phyloP scores from a whole-genome alignment of 2,329 filamentous ascomycete species.

The Monosporascus ibericus region DNA sequence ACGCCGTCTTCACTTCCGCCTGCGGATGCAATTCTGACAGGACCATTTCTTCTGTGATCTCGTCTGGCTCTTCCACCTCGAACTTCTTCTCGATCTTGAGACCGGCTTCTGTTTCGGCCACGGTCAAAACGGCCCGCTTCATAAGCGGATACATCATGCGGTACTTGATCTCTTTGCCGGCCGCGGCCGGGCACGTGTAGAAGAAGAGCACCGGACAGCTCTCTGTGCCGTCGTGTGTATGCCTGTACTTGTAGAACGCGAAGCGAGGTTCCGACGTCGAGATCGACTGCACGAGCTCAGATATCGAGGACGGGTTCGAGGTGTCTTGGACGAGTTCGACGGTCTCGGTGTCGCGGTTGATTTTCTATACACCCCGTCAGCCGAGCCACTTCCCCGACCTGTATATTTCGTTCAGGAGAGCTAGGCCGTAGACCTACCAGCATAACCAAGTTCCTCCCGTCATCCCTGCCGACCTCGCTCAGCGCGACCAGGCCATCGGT shows the following conservation, averaged over 20 bases:
- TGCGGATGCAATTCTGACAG: slow-evolving; percentile 63
- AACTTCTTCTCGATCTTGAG: slow-evolving; percentile 65
- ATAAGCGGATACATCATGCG: slow-evolving; percentile 78
- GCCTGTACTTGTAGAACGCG: slow-evolving; percentile 66
- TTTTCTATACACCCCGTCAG: slow-evolving; percentile 44
- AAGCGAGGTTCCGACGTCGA: slow-evolving; percentile 66
- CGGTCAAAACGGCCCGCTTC: slow-evolving; percentile 59
- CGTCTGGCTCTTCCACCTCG: slow-evolving; percentile 60
- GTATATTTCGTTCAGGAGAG: not conserved
- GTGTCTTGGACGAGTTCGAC: slow-evolving; percentile 58
- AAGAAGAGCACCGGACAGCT: slow-evolving; percentile 66
- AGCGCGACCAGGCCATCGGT: slow-evolving; percentile 61
- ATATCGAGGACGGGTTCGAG: slow-evolving; percentile 46
- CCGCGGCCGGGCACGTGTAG: slow-evolving; percentile 69
- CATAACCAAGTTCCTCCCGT: slow-evolving; percentile 52
- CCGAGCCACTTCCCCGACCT: not conserved
- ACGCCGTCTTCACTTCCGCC: slow-evolving; percentile 59
- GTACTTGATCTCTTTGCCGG: slow-evolving; percentile 67
- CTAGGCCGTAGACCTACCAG: slow-evolving; percentile 43
- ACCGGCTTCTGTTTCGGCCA: slow-evolving; percentile 60
- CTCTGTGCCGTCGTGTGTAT: slow-evolving; percentile 47
- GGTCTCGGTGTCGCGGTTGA: slow-evolving; percentile 63
- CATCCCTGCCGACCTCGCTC: slow-evolving; percentile 47
- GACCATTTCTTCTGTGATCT: slow-evolving; percentile 63
- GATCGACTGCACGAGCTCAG: slow-evolving; percentile 54